Evolutionary conservation across 169 alveolate species (phyloP), one percentile per base, ranked within the genome.

Genomic region (Eimeria zaria): DNA sequence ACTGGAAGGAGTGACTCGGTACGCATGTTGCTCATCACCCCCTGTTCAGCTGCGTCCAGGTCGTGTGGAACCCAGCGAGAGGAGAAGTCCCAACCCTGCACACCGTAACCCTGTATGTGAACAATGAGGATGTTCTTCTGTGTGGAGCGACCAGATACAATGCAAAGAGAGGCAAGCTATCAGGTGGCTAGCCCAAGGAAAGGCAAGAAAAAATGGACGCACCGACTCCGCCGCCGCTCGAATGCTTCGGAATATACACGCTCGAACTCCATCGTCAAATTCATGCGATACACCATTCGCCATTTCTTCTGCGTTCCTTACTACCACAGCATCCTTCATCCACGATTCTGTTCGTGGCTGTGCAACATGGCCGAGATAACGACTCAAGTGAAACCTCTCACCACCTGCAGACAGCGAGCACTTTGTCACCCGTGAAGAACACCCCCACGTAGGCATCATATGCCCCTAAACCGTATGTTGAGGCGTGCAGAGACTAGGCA

Each of bases 221-320:
- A 84, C 91, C 91, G 91, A 84, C 76, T 84, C 91, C 16, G 91
- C 91, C 11, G 91, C 91, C 39, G 91, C 91, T 84, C 91, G 58
- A 39, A 84, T 84, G 60, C 55, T 84, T 36, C 76, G 58, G 3
- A 84, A 14, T 84, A 84, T 84, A 46, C 58, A 30, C 18, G 76
- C 48, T 12, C 41, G 76, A 14, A 46, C 39, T n/a, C 16, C 78
- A 9, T 51, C 91, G 27, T 16, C 18, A 18, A 36, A 53, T 55
- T 24, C 58, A 84, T 30, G 44, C 16, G 51, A 33, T 36, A 48
- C 69, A 51, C 9, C n/a, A 46, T 30, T 48, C 48, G 89, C 89
- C 39, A 2, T 48, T 36, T 51, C 58, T 9, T 48, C 48, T 48
- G 48, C 89, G 5, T 20, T 27, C 27, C 71, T 22, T 1, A 30